A percentile compares a stretch with the other conserved stretches of the same genome.
These are phyloP conservation scores for Fagopyrum homotropicum DNA, from an alignment of 148 eudicot genomes.

Conservation along the genomic window DNA sequence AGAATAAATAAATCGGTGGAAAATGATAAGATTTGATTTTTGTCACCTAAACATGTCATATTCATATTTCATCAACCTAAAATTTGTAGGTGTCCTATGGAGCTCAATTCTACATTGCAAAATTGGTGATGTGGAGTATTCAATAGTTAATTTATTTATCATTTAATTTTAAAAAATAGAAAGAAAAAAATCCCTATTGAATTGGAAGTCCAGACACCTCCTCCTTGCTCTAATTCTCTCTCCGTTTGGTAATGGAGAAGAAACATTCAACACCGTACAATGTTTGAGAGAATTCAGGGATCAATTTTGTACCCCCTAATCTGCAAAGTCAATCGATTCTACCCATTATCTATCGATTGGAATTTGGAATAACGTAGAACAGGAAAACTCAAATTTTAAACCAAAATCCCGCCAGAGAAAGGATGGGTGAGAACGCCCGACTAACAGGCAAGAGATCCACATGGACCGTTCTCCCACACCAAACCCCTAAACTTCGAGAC, in stretches of 20 bases:
- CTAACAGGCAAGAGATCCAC: constrained; percentile 29
- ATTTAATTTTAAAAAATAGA: no score
- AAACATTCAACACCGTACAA: not conserved
- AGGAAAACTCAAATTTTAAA: not conserved
- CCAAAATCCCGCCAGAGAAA: not conserved
- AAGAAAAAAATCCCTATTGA: not conserved
- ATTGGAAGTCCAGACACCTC: not conserved
- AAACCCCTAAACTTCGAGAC: constrained; percentile 54
- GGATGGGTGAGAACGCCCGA: constrained; percentile 2
- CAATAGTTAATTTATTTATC: no score
- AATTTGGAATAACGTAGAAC: not conserved
- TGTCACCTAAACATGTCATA: no score
- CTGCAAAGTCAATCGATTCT: not conserved
- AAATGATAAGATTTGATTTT: no score
- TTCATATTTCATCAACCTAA: no score
- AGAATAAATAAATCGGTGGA: no score
- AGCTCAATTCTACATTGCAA: no score
- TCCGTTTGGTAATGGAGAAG: not conserved
- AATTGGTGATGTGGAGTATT: no score
- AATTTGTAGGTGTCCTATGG: no score
- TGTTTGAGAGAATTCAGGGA: constrained; percentile 3
- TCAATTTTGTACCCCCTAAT: not conserved
- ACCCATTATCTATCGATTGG: not conserved
- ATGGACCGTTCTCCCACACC: constrained; percentile 40
- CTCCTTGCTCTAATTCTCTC: not conserved